Percentiles rank a stretch among this genome's conserved stretches.
Conservation (phyloP, 2,329 filamentous ascomycete species). For the Fusarium sp. region DNA sequence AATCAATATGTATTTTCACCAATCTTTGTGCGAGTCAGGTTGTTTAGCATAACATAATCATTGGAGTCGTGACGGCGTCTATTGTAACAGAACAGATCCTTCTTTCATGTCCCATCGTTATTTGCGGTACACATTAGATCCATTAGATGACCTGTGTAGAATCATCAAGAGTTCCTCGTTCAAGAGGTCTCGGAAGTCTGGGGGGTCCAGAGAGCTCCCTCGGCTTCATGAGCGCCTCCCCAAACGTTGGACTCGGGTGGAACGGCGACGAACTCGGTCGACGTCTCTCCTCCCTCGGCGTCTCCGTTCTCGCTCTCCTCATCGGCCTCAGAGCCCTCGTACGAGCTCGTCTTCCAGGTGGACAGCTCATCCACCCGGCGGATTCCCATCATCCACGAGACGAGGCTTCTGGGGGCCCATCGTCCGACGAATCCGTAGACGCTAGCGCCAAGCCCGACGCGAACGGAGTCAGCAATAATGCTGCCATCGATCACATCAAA, state of each 20-base stretch:
- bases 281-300: constrained; percentile 40
- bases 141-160: constrained; percentile 22
- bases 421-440: constrained; percentile 86
- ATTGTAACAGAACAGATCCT: constrained; percentile 41
- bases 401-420: constrained; percentile 76
- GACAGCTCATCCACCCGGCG: constrained; percentile 66
- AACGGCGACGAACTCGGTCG: constrained; percentile 62
- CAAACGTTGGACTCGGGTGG: constrained; percentile 53
- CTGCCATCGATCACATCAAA: constrained; percentile 84
- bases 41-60: constrained; percentile 30
- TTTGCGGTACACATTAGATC: constrained; percentile 28
- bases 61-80: constrained; percentile 46
- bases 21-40: neutral
- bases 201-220: constrained; percentile 57
- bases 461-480: constrained; percentile 68
- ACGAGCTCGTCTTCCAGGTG: constrained; percentile 59
- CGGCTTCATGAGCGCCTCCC: constrained; percentile 48
- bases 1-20: neutral
- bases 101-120: constrained; percentile 42
- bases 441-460: constrained; percentile 83
- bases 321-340: constrained; percentile 49
- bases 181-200: constrained; percentile 40
- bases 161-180: constrained; percentile 18
- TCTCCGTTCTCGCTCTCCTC: constrained; percentile 47
- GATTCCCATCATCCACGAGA: constrained; percentile 95